Evolutionary conservation across 345 rosid genomes (phyloP).

Genomic region (Nephelium lappaceum): DNA sequence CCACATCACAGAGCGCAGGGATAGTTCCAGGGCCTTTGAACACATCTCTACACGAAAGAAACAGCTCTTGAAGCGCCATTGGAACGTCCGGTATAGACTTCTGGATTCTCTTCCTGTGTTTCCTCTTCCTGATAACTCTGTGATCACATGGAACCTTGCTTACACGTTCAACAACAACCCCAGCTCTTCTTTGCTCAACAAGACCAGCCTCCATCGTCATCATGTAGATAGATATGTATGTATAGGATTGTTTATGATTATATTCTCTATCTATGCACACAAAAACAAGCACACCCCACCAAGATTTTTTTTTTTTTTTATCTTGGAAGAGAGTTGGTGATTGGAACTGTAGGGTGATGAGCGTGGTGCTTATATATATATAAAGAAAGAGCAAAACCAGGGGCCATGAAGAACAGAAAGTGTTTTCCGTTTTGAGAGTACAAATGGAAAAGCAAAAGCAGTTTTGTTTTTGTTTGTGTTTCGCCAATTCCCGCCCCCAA

Average conservation of each 20-base stretch:
- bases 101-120: slow-evolving; percentile 16
- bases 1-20: slow-evolving; percentile 50
- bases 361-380: background rate
- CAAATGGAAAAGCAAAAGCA: slow-evolving; percentile 5
- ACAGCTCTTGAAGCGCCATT: slow-evolving; percentile 48
- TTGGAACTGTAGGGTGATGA: no score
- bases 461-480: background rate
- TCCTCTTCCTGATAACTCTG: slow-evolving; percentile 36
- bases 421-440: background rate
- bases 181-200: slow-evolving; percentile 36
- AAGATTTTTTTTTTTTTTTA: background rate
- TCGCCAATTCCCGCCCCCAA: slow-evolving; percentile 47
- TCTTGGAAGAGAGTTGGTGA: background rate
- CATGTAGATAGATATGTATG: background rate
- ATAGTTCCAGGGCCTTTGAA: slow-evolving; percentile 62
- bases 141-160: slow-evolving; percentile 42
- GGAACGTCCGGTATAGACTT: slow-evolving; percentile 13
- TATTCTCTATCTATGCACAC: background rate
- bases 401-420: slow-evolving; percentile 41
- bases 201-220: slow-evolving; percentile 39
- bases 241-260: background rate
- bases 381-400: slow-evolving; percentile 49
- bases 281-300: background rate
- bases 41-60: slow-evolving; percentile 42
- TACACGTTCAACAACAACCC: slow-evolving; percentile 11